A percentile compares a stretch with the other conserved stretches of the same genome.
Conservation (phyloP, 768 basidiomycete species). For the Neoboletus subvelutipes region DNA sequence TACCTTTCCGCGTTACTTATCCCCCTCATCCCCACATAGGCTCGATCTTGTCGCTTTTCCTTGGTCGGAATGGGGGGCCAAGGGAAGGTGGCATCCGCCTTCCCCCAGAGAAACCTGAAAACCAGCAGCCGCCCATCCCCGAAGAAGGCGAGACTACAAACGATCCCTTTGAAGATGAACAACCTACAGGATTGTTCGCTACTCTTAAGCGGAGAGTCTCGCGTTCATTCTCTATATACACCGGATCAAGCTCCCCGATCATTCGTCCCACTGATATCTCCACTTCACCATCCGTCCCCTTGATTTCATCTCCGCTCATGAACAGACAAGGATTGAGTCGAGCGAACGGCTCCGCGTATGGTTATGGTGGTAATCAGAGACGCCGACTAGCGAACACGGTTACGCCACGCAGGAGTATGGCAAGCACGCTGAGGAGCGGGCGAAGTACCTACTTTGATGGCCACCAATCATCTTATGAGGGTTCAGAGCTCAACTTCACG, state of each 20-base stretch:
- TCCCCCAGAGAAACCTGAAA: slow-evolving; percentile 65
- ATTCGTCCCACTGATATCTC: slow-evolving; percentile 31
- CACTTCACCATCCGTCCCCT: slow-evolving; percentile 44
- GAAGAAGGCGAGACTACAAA: slow-evolving; percentile 60
- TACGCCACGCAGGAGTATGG: slow-evolving; percentile 52
- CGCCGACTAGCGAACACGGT: slow-evolving; percentile 51
- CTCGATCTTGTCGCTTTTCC: slow-evolving; percentile 84
- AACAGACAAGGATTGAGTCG: slow-evolving; percentile 54
- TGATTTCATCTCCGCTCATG: slow-evolving; percentile 41
- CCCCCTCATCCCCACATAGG: slow-evolving; percentile 43
- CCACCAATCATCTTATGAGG: slow-evolving; percentile 40
- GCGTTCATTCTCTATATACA: slow-evolving; percentile 56
- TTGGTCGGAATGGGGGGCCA: slow-evolving; percentile 89
- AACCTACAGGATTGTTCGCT: slow-evolving; percentile 36
- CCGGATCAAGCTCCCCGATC: slow-evolving; percentile 51
- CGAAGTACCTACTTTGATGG: slow-evolving; percentile 48
- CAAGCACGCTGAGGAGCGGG: slow-evolving; percentile 49
- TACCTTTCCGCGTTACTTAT: not conserved
- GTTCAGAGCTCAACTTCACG: slow-evolving; percentile 76
- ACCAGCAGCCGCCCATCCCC: slow-evolving; percentile 51
- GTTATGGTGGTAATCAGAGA: slow-evolving; percentile 61
- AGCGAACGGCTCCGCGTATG: slow-evolving; percentile 77
- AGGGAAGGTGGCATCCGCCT: slow-evolving; percentile 84
- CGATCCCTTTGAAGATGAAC: slow-evolving; percentile 45
- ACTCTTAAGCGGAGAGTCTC: slow-evolving; percentile 51